A percentile compares a stretch with the other conserved stretches of the same genome.
These are phyloP conservation scores for Botryotinia narcissicola DNA, from an alignment of 2,329 filamentous ascomycete species.

Conservation along the genomic window DNA sequence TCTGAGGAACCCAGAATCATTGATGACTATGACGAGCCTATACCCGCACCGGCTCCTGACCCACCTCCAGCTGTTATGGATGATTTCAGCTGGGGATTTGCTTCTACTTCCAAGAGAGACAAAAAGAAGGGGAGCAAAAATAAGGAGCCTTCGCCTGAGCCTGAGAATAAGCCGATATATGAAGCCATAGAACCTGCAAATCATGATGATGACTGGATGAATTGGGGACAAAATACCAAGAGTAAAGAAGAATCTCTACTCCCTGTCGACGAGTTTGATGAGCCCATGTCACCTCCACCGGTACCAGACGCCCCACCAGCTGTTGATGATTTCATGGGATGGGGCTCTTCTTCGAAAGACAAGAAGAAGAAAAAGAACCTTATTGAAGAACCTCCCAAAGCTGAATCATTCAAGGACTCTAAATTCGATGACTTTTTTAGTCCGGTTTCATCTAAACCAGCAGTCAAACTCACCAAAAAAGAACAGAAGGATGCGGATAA, in stretches of 20 bases:
- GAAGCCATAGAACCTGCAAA: constrained; percentile 32
- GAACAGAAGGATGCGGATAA: constrained; percentile 50
- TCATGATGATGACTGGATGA: constrained; percentile 33
- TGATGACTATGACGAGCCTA: constrained; percentile 14
- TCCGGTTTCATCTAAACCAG: constrained; percentile 32
- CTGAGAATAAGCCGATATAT: constrained; percentile 27
- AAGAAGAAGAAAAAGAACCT: constrained; percentile 53
- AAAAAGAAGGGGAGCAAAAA: constrained; percentile 44
- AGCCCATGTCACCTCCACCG: constrained; percentile 38
- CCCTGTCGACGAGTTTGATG: constrained; percentile 38
- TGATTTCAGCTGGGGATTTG: constrained; percentile 20
- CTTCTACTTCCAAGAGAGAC: constrained; percentile 40
- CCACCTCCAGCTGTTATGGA: constrained; percentile 36
- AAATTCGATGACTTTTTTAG: constrained; percentile 41
- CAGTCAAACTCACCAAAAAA: constrained; percentile 47
- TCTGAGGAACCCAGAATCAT: constrained; percentile 20
- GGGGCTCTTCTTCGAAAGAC: constrained; percentile 35
- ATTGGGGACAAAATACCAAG: constrained; percentile 34
- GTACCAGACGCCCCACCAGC: constrained; percentile 38
- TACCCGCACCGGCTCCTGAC: constrained; percentile 31
- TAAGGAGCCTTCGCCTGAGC: constrained; percentile 28
- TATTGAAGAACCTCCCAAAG: constrained; percentile 45
- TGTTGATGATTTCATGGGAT: constrained; percentile 36
- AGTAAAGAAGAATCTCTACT: constrained; percentile 34
- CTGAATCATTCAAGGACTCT: constrained; percentile 47